These are phyloP conservation scores for Cymbidium sinense DNA, from an alignment of 106 monocot species.

Conservation along the genomic window DNA sequence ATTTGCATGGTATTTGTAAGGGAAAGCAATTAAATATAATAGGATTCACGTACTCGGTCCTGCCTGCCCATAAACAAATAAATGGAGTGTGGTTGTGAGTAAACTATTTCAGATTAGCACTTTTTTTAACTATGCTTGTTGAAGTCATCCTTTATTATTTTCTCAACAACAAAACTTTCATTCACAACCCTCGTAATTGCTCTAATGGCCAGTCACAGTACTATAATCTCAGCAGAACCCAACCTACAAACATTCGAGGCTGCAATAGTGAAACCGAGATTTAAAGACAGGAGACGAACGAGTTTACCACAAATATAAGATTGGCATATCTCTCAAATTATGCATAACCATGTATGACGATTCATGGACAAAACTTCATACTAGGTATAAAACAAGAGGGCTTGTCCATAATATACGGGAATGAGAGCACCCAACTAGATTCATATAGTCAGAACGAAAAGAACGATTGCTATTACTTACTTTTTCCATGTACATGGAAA, in stretches of 20 bases:
- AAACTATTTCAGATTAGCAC: no score
- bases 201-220: neutral
- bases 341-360: no score
- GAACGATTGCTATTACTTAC: slow-evolving; percentile 4
- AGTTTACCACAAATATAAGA: no score
- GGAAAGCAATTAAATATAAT: neutral
- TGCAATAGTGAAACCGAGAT: neutral
- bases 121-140: neutral
- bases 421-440: no score
- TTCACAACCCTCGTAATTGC: neutral
- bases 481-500: slow-evolving; percentile 6
- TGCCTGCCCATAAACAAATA: neutral
- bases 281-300: no score
- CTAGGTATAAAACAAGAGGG: no score
- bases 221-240: neutral
- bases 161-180: neutral
- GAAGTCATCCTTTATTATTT: no score
- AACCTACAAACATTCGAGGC: neutral
- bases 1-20: neutral
- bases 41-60: neutral
- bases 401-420: no score
- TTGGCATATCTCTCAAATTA: no score
- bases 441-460: neutral
- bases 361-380: no score
- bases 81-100: neutral